Base-by-base conservation (phyloP, 179 eudicot species). In the Beta lomatogona region DNA sequence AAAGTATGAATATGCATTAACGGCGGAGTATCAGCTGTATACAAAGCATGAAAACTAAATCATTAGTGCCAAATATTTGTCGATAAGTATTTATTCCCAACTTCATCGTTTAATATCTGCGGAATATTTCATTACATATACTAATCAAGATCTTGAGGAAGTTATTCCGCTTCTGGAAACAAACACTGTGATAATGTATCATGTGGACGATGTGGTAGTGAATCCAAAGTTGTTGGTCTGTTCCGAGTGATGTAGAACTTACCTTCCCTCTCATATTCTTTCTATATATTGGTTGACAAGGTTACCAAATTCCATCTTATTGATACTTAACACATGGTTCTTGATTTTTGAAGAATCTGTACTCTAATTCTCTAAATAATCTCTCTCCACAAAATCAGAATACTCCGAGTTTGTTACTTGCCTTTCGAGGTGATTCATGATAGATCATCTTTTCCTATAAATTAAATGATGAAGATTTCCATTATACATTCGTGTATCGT, bases 101-200 rank as follows among this genome's bases (percentile, higher is more conserved):
- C 45, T 72, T 25, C 21, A 25, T 9, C n/a, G 76, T 18, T 55
- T n/a, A 15, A 63, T 10, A 25, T 57, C 22, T 44, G 19, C 6
- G 59, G 71, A 77, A 77, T 63, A 28, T 36, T 74, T 28, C n/a
- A 65, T 9, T 58, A 22, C 0, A 21, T 28, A 9, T 31, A 15
- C 15, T 31, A 3, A 36, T 36, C 41, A 58, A 74, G 65, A 74
- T 74, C 77, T 58, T 52, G 53, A 4, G 57, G 64, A 48, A 46
- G 64, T 70, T 70, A 48, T 70, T 79, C 76, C 16, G 45, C 75
- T 79, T 69, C 75, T 59, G 67, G 68, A 70, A 79, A 45, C 7
- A 71, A 71, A 46, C 76, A 71, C 50, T 21, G 11, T 31, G 61
- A 77, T 77, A 50, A 64, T 19, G 58, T 16, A 63, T 63, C 31